Evolutionary conservation across 1,139 yeast species (phyloP), one percentile per base, ranked within the genome.

Genomic region (Sugiyamaella castrensis): DNA sequence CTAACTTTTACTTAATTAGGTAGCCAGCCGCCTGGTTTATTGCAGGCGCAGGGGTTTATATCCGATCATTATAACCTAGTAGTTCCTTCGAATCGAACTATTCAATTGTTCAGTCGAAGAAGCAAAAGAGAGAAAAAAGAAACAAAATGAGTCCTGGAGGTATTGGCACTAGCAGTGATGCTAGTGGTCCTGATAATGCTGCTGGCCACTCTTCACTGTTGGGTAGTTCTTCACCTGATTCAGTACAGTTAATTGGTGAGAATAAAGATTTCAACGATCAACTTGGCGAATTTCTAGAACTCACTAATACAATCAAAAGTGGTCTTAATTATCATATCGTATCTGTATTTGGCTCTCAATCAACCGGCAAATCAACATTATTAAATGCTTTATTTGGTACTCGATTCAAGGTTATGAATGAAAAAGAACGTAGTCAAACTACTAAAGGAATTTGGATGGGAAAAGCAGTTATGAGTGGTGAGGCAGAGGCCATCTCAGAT

Each of bases 381-480:
- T 75, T 92, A 63, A 92, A 92, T 68, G 79, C 80, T 40, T 71
- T 92, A 47, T 94, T 94, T 71, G 85, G 86, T 55, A 92, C 98
- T 9, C 71, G 76, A 47, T 92, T 92, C 65, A 96, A 87, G 61
- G 96, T 91, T 33, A 92, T 92, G 98, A 87, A 88, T 67, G 97
- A 89, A 54, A 68, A 76, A 26, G 72, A 72, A 48, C 77, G 86
- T 57, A 92, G 91, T 59, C 76, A 72, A 52, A 92, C 98, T 24
- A 92, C 98, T 7, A 89, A 88, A 65, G 98, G 98, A 30, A 89
- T 88, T 56, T 89, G 96, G 97, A 71, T 89, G 68, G 92, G 95
- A 0, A 80, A 80, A 28, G 62, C 68, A 10, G 50, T 57, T 26
- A 40, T 55, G 39, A 44, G 47, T 12, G 49, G 47, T 16, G 51